Percentiles rank a stretch among this genome's conserved stretches.
Conservation (phyloP, 768 basidiomycete genomes). For the Mycena amicta region DNA sequence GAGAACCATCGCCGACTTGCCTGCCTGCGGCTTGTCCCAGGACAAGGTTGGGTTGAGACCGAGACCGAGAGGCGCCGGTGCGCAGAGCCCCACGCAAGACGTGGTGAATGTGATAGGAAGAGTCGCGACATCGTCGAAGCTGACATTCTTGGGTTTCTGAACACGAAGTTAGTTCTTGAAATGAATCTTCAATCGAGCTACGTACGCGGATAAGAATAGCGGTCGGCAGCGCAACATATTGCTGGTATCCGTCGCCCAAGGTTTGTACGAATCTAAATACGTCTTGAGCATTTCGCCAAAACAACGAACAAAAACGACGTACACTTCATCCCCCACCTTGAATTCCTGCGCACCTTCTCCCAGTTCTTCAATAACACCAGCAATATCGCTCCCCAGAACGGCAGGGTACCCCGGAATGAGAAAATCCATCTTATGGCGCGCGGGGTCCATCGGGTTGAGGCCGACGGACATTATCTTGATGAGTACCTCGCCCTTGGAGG, state of each 20-base stretch:
- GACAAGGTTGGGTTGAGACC: constrained; percentile 20
- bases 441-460: constrained; percentile 37
- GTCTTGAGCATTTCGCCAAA: background rate
- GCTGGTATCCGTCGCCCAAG: constrained; percentile 5
- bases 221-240: background rate
- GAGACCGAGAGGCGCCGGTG: constrained; percentile 12
- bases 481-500: background rate
- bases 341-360: constrained; percentile 31
- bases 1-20: constrained; percentile 18
- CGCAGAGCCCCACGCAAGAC: constrained; percentile 20
- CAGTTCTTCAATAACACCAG: constrained; percentile 33
- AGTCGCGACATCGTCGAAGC: constrained; percentile 17
- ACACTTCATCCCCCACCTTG: constrained; percentile 36
- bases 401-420: constrained; percentile 29
- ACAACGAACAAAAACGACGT: background rate
- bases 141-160: constrained; percentile 14
- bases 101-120: constrained; percentile 17
- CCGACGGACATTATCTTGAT: constrained; percentile 26
- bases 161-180: no score
- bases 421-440: constrained; percentile 28
- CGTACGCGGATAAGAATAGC: constrained; percentile 1
- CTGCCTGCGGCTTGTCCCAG: constrained; percentile 16
- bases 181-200: background rate
- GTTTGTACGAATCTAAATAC: background rate
- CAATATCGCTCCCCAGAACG: constrained; percentile 39